These are phyloP conservation scores for Sordariomycetes sp. DNA, from an alignment of 2,329 filamentous ascomycete species.

Conservation along the genomic window DNA sequence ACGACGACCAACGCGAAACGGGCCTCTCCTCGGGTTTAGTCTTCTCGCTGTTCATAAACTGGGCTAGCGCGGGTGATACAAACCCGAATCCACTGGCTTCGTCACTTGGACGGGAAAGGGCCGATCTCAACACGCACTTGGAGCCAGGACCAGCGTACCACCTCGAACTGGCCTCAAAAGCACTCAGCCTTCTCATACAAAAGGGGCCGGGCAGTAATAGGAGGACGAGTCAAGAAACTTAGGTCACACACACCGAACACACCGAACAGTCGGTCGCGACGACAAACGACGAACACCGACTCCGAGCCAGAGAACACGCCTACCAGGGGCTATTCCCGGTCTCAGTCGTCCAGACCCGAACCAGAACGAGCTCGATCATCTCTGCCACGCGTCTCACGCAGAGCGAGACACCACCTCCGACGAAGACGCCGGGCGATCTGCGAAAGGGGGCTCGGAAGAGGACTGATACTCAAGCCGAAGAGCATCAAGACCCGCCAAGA, in stretches of 20 bases:
- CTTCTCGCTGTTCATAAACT: neutral
- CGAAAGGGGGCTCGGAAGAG: constrained; percentile 3
- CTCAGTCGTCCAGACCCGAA: constrained; percentile 5
- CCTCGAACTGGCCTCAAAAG: neutral
- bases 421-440: neutral
- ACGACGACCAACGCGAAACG: neutral
- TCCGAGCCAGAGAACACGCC: neutral
- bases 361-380: neutral
- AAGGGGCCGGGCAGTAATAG: neutral
- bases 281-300: neutral
- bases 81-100: neutral
- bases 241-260: neutral
- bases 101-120: no score
- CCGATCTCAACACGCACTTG: no score
- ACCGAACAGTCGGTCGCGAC: neutral
- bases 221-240: neutral
- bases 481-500: neutral
- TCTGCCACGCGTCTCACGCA: neutral
- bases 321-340: constrained; percentile 1
- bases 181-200: neutral
- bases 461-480: constrained; percentile 1
- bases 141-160: neutral
- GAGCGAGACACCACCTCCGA: neutral
- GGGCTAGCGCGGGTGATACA: neutral
- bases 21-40: neutral